These are phyloP conservation scores for Arthrobotrys musiformis DNA, from an alignment of 2,329 filamentous ascomycete species.

Conservation along the genomic window DNA sequence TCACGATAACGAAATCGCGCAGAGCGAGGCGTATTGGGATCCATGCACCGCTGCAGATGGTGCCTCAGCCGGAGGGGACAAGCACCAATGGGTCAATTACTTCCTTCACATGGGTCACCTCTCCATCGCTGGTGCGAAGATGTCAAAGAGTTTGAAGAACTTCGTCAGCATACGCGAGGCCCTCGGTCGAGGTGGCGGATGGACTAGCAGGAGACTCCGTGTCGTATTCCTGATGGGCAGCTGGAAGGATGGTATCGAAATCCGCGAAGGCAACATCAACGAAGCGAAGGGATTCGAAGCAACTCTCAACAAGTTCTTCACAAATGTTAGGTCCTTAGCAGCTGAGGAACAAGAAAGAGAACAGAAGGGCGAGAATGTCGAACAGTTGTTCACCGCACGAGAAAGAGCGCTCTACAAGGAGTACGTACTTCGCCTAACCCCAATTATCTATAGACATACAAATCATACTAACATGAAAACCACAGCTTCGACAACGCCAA, in stretches of 20 bases:
- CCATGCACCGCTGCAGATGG: conserved; percentile 59
- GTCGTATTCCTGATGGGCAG: conserved; percentile 87
- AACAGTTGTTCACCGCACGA: conserved; percentile 56
- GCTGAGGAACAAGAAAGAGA: conserved; percentile 57
- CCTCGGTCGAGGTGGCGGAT: conserved; percentile 69
- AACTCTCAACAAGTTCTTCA: conserved; percentile 75
- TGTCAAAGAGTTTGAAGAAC: conserved; percentile 96
- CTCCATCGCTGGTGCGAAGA: conserved; percentile 88
- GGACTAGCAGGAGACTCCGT: conserved; percentile 81
- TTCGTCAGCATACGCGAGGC: conserved; percentile 93
- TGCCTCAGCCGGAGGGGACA: conserved; percentile 56
- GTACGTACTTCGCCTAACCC: conserved; percentile 17
- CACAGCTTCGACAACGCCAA: conserved; percentile 68
- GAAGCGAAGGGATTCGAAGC: conserved; percentile 82
- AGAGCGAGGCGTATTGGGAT: conserved; percentile 85
- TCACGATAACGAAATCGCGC: conserved; percentile 90
- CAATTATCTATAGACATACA: no score
- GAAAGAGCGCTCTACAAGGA: conserved; percentile 58
- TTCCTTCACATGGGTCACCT: conserved; percentile 96
- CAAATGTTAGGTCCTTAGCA: conserved; percentile 66
- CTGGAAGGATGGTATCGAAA: conserved; percentile 92
- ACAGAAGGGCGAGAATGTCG: conserved; percentile 54
- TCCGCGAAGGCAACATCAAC: conserved; percentile 82
- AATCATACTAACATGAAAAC: conserved; percentile 6
- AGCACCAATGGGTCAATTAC: conserved; percentile 87